Conservation (phyloP, 345 rosid genomes). For the Eutrema japonicum region DNA sequence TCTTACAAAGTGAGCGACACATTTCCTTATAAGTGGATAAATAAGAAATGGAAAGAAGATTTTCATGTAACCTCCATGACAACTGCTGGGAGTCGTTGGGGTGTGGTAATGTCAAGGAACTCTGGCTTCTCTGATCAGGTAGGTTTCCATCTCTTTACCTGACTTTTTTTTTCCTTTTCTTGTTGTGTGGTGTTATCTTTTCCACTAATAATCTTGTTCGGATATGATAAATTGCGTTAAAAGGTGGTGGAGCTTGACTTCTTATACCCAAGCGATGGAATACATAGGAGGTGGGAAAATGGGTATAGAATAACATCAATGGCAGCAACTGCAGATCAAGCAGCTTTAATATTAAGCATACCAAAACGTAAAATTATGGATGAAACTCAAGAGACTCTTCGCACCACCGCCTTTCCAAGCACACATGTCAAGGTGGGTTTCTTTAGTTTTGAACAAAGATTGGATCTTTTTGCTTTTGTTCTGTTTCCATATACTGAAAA, state of each 20-base stretch:
- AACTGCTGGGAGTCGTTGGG: slow-evolving; percentile 95
- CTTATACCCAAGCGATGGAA: slow-evolving; percentile 96
- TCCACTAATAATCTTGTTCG: slow-evolving; percentile 7
- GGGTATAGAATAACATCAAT: slow-evolving; percentile 93
- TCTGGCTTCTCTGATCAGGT: slow-evolving; percentile 89
- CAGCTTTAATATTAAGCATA: slow-evolving; percentile 87
- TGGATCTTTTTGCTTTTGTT: background rate
- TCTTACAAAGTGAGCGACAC: slow-evolving; percentile 94
- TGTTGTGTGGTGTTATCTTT: background rate
- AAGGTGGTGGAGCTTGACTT: slow-evolving; percentile 98
- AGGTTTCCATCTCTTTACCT: slow-evolving; percentile 1
- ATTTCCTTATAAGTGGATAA: slow-evolving; percentile 96
- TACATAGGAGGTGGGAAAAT: slow-evolving; percentile 83
- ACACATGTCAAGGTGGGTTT: slow-evolving; percentile 83
- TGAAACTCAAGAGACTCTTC: slow-evolving; percentile 97
- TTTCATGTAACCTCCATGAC: slow-evolving; percentile 93
- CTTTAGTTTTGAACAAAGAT: slow-evolving; percentile 5
- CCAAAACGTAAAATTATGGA: slow-evolving; percentile 71
- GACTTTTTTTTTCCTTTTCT: background rate
- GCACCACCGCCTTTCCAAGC: slow-evolving; percentile 87
- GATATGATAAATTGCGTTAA: slow-evolving; percentile 2
- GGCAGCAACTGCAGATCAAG: slow-evolving; percentile 95
- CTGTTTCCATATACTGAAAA: slow-evolving; percentile 15
- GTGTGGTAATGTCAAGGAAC: slow-evolving; percentile 94
- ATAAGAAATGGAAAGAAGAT: slow-evolving; percentile 97